Conservation (phyloP, 192 early-diverging fungal genomes). For the Rhizophagus prolifer region DNA sequence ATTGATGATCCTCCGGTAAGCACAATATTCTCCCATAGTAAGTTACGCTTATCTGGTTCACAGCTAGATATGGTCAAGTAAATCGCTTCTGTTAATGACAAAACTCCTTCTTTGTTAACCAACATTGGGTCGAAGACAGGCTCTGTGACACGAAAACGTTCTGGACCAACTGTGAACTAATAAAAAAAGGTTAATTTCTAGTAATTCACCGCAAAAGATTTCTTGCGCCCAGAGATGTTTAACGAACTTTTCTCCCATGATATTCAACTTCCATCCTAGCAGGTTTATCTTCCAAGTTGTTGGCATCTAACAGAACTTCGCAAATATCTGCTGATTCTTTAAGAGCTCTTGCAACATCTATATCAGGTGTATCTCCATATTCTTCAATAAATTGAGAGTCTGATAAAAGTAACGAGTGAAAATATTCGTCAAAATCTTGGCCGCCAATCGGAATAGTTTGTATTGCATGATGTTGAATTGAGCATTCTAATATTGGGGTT, state of each 20-base stretch:
- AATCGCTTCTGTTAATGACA: constrained; percentile 62
- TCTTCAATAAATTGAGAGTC: constrained; percentile 53
- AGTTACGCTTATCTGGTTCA: constrained; percentile 72
- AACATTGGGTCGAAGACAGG: constrained; percentile 72
- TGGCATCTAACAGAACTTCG: constrained; percentile 39
- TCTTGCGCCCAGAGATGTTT: not conserved
- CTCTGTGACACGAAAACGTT: constrained; percentile 61
- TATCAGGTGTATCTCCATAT: constrained; percentile 48
- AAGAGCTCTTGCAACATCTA: constrained; percentile 54
- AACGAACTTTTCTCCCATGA: constrained; percentile 53
- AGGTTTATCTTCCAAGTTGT: constrained; percentile 32
- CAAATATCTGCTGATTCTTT: constrained; percentile 55
- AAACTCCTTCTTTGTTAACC: constrained; percentile 34
- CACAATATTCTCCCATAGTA: constrained; percentile 82
- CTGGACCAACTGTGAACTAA: constrained; percentile 59
- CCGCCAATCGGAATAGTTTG: constrained; percentile 71
- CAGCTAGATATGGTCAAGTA: constrained; percentile 63
- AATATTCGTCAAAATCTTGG: constrained; percentile 59
- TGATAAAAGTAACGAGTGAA: constrained; percentile 58
- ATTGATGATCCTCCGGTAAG: constrained; percentile 78
- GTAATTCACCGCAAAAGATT: not conserved
- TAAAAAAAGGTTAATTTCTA: constrained; percentile 49
- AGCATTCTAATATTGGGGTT: constrained; percentile 77
- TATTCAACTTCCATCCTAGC: constrained; percentile 53
- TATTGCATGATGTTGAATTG: constrained; percentile 58